A percentile compares a stretch with the other conserved stretches of the same genome.
phyloP scores from a whole-genome alignment of 2,329 filamentous ascomycete genomes.

The Penicillium hordei region DNA sequence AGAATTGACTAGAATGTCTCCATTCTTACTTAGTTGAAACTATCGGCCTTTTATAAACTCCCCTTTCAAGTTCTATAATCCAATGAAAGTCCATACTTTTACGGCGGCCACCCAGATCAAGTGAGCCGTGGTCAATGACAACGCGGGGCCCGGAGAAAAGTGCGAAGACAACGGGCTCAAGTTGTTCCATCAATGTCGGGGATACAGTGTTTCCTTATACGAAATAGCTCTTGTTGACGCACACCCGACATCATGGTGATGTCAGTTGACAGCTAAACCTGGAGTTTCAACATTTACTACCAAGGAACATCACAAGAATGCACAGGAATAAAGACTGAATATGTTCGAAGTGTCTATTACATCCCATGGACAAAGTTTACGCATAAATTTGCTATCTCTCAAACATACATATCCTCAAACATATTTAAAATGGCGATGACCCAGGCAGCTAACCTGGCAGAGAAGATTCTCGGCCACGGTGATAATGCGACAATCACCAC shows the following conservation, averaged over 20 bases:
- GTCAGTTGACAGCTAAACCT: not conserved
- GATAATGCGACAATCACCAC: constrained; percentile 65
- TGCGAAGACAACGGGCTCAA: not conserved
- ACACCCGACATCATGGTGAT: not conserved
- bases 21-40: accelerated
- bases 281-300: not conserved
- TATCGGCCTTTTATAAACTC: not conserved
- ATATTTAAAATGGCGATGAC: constrained; percentile 55
- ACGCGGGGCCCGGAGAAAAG: not conserved
- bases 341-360: not conserved
- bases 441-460: constrained; percentile 66
- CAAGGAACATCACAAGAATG: not conserved
- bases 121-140: not conserved
- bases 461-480: constrained; percentile 68
- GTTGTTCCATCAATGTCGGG: not conserved
- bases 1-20: not conserved
- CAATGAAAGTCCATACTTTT: not conserved
- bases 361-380: not conserved
- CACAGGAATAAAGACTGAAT: not conserved
- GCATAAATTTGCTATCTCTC: not conserved
- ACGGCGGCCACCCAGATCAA: not conserved
- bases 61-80: not conserved
- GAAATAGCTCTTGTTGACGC: not conserved
- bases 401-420: not conserved
- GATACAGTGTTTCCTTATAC: not conserved